These are phyloP conservation scores for Russula emetica DNA, from an alignment of 768 basidiomycete species.

Conservation along the genomic window DNA sequence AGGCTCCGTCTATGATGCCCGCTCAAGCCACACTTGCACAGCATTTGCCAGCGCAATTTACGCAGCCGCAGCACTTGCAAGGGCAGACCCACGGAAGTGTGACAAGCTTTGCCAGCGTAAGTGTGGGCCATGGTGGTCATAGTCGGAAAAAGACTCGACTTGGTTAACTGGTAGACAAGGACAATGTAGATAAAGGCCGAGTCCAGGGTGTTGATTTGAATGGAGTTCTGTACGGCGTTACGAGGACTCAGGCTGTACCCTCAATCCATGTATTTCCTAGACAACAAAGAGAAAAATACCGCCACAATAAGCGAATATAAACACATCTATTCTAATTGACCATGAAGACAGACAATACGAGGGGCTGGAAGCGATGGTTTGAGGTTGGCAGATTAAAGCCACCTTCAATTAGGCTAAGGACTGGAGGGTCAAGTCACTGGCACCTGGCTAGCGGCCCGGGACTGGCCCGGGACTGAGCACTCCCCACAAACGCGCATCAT, in stretches of 20 bases:
- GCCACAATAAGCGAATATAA: too few relatives aligned
- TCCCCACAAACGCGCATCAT: not conserved
- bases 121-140: slow-evolving; percentile 47
- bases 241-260: too few relatives aligned
- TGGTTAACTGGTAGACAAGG: slow-evolving; percentile 33
- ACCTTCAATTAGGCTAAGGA: too few relatives aligned
- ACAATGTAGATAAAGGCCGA: too few relatives aligned
- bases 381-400: too few relatives aligned
- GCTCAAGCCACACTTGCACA: slow-evolving; percentile 43
- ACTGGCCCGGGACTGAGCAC: not conserved
- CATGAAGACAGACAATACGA: too few relatives aligned
- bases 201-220: not conserved
- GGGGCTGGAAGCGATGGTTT: too few relatives aligned
- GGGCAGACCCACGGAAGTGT: slow-evolving; percentile 44
- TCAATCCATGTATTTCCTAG: not conserved
- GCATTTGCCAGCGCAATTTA: slow-evolving; percentile 40
- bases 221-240: not conserved
- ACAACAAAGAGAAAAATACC: too few relatives aligned
- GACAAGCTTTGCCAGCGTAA: slow-evolving; percentile 58
- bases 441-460: too few relatives aligned
- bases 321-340: too few relatives aligned
- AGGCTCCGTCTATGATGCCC: slow-evolving; percentile 83
- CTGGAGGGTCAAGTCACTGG: too few relatives aligned
- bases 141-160: slow-evolving; percentile 60
- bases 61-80: slow-evolving; percentile 45